Conservation (phyloP, 345 rosid species). For the Ceriops tagal region DNA sequence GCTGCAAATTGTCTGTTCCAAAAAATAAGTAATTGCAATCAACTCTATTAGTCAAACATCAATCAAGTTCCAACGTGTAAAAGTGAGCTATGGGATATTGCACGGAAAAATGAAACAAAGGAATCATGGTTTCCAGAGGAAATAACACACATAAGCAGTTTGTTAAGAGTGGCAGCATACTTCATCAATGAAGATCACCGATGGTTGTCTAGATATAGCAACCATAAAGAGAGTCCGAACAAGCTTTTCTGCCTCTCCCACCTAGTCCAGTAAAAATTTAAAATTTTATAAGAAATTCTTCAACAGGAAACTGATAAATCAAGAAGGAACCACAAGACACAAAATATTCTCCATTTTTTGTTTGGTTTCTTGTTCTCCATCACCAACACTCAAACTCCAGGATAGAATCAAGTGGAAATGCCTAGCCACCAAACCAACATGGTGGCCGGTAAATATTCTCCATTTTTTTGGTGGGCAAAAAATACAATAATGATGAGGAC, state of each 20-base stretch:
- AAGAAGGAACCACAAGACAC: conserved; percentile 2
- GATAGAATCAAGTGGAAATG: too few relatives aligned
- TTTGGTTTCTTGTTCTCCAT: too few relatives aligned
- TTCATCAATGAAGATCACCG: conserved; percentile 93
- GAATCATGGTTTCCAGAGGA: background rate
- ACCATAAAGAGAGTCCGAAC: conserved; percentile 87
- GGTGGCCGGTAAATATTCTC: too few relatives aligned
- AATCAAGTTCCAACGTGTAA: background rate
- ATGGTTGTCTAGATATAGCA: conserved; percentile 90
- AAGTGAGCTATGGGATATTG: background rate
- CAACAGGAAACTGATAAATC: conserved; percentile 3
- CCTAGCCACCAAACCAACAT: too few relatives aligned
- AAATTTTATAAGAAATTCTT: background rate
- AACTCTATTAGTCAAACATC: conserved; percentile 3
- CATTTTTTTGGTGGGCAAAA: background rate
- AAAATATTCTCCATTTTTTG: background rate
- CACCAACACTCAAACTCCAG: too few relatives aligned
- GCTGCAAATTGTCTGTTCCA: background rate
- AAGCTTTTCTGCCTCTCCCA: conserved; percentile 96
- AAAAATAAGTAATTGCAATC: background rate
- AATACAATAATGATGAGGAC: background rate
- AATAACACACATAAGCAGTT: conserved; percentile 2
- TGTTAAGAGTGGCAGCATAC: conserved; percentile 39
- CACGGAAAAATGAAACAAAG: conserved; percentile 12
- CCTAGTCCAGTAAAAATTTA: conserved; percentile 40